Conservation (phyloP, 345 rosid species). For the Anacardium occidentale region DNA sequence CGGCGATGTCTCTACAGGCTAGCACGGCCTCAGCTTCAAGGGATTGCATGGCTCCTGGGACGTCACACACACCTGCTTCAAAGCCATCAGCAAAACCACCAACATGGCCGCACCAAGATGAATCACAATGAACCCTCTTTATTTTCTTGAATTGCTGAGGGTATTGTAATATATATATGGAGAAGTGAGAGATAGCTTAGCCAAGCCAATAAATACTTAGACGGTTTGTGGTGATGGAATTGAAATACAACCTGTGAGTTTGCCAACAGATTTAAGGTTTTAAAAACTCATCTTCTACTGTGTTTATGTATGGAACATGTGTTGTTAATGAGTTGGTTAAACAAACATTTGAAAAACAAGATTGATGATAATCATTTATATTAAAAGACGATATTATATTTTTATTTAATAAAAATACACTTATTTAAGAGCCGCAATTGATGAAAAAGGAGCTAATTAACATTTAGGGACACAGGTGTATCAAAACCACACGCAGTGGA, state of each 20-base stretch:
- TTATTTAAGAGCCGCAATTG: no score
- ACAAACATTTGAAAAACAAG: no score
- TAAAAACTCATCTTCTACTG: no score
- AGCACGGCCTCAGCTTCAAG: conserved; percentile 49
- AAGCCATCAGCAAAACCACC: conserved; percentile 7
- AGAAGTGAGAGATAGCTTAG: not conserved
- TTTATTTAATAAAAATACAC: no score
- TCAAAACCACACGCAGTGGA: conserved; percentile 42
- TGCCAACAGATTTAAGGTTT: no score
- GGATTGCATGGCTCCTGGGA: conserved; percentile 49
- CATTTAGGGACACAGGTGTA: conserved; percentile 51
- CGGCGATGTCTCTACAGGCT: conserved; percentile 34
- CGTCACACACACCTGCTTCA: conserved; percentile 15
- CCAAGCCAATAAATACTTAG: not conserved
- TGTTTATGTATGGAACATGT: no score
- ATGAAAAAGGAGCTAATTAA: conserved; percentile 5
- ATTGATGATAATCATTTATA: no score
- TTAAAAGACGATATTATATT: no score
- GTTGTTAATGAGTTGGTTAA: no score
- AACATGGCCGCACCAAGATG: conserved; percentile 3
- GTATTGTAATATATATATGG: not conserved
- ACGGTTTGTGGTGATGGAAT: not conserved
- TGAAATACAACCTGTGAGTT: no score
- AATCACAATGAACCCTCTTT: conserved; percentile 1
- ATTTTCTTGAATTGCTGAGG: no score